These are phyloP conservation scores for Triticum monococcum DNA, from an alignment of 176 grass and related monocot species.

Conservation along the genomic window DNA sequence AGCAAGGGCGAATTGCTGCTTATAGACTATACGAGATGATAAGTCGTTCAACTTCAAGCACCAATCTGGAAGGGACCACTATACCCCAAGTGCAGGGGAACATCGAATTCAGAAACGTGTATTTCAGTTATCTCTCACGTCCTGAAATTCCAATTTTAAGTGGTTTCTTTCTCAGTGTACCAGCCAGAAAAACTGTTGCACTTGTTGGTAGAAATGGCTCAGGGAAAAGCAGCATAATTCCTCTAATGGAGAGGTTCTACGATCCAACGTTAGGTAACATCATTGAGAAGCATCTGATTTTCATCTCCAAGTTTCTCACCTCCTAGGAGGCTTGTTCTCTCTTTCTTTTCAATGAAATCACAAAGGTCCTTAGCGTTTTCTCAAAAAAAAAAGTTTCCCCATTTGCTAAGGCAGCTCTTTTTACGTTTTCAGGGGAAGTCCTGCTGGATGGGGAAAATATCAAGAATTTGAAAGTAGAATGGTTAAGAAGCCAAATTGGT, in stretches of 20 bases:
- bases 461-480: constrained; percentile 93
- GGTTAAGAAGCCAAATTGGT: constrained; percentile 99
- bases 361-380: too few species aligned
- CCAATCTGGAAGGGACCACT: constrained; percentile 80
- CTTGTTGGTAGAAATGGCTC: constrained; percentile 99
- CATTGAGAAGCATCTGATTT: constrained; percentile 7
- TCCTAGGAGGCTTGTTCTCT: too few species aligned
- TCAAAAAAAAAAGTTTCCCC: background rate
- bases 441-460: constrained; percentile 99
- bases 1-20: constrained; percentile 97
- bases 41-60: constrained; percentile 79
- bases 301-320: background rate
- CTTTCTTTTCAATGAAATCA: too few species aligned
- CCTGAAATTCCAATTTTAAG: constrained; percentile 99
- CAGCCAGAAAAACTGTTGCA: constrained; percentile 96
- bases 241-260: constrained; percentile 99
- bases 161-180: constrained; percentile 96
- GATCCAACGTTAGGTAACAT: constrained; percentile 95
- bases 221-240: constrained; percentile 99
- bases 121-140: constrained; percentile 97
- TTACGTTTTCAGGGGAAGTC: constrained; percentile 81
- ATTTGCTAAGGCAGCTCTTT: constrained; percentile 5
- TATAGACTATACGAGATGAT: constrained; percentile 99
- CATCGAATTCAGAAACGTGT: constrained; percentile 99
- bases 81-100: constrained; percentile 90